These are phyloP conservation scores for Globisporangium middletonii DNA, from an alignment of 352 stramenopile genomes.

Conservation along the genomic window DNA sequence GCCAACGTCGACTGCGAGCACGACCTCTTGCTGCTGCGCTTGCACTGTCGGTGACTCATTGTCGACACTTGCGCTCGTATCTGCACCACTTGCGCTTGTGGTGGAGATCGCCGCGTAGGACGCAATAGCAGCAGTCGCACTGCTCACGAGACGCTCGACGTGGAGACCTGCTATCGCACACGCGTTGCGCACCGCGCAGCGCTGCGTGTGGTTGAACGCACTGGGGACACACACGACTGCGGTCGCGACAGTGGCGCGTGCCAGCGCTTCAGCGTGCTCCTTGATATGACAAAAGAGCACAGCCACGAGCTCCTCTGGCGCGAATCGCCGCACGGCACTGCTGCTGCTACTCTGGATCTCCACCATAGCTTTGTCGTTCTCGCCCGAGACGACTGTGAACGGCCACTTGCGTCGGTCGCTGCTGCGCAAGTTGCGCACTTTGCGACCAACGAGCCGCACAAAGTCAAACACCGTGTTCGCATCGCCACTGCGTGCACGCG, in stretches of 20 bases:
- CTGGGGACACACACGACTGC: conserved; percentile 27
- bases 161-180: conserved; percentile 29
- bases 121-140: conserved; percentile 27
- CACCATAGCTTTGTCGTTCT: conserved; percentile 26
- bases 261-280: conserved; percentile 21
- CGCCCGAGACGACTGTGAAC: conserved; percentile 23
- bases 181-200: conserved; percentile 30
- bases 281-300: conserved; percentile 35
- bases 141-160: conserved; percentile 20
- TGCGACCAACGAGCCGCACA: conserved; percentile 20
- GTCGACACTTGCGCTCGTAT: too few relatives aligned
- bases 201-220: conserved; percentile 40
- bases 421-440: conserved; percentile 11
- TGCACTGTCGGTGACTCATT: neutral
- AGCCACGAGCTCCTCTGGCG: conserved; percentile 41
- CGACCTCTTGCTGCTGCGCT: conserved; percentile 1
- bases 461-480: conserved; percentile 27
- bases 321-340: conserved; percentile 3
- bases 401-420: conserved; percentile 23
- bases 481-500: conserved; percentile 9
- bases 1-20: conserved; percentile 3
- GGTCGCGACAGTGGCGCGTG: conserved; percentile 9
- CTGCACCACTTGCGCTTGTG: neutral
- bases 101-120: neutral
- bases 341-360: conserved; percentile 11